A percentile compares a stretch with the other conserved stretches of the same genome.
Evolutionary conservation across 2,329 filamentous ascomycete species (phyloP).

Genomic region (Phialemonium atrogriseum): DNA sequence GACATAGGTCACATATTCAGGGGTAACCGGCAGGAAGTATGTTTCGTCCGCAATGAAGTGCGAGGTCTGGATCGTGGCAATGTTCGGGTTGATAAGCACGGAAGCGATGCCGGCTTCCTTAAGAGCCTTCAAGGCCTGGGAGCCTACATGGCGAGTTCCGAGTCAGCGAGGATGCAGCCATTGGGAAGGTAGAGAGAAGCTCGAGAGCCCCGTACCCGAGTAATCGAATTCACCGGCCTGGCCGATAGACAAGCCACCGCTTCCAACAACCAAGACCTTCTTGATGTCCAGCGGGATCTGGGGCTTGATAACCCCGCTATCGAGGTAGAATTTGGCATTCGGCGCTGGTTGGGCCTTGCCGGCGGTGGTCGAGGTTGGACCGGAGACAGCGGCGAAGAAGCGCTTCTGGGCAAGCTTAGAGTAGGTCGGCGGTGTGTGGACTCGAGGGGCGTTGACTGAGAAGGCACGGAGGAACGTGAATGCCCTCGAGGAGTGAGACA

Average conservation of each 20-base stretch:
- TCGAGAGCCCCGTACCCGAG: slow-evolving; percentile 60
- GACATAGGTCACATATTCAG: slow-evolving; percentile 95
- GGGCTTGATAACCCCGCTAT: slow-evolving; percentile 78
- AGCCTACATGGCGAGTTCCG: slow-evolving; percentile 46
- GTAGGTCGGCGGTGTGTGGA: no score
- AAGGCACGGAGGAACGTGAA: no score
- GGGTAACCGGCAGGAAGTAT: slow-evolving; percentile 95
- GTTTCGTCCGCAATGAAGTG: slow-evolving; percentile 94
- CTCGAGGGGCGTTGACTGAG: no score
- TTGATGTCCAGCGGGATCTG: slow-evolving; percentile 79
- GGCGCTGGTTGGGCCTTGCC: slow-evolving; percentile 59
- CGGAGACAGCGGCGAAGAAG: slow-evolving; percentile 37
- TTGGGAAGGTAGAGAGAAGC: no score
- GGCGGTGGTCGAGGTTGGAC: slow-evolving; percentile 30
- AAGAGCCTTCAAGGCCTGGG: slow-evolving; percentile 91
- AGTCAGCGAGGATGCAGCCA: no score
- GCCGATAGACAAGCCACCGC: slow-evolving; percentile 90
- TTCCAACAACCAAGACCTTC: slow-evolving; percentile 95
- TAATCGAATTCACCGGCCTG: slow-evolving; percentile 99
- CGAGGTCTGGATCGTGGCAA: slow-evolving; percentile 96
- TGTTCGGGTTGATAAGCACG: slow-evolving; percentile 95
- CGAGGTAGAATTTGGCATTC: slow-evolving; percentile 77
- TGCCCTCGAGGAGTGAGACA: no score
- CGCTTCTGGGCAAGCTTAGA: slow-evolving; percentile 43
- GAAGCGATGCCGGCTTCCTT: slow-evolving; percentile 91